phyloP scores from a whole-genome alignment of 2,329 filamentous ascomycete species.

The Celoporthe dispersa region DNA sequence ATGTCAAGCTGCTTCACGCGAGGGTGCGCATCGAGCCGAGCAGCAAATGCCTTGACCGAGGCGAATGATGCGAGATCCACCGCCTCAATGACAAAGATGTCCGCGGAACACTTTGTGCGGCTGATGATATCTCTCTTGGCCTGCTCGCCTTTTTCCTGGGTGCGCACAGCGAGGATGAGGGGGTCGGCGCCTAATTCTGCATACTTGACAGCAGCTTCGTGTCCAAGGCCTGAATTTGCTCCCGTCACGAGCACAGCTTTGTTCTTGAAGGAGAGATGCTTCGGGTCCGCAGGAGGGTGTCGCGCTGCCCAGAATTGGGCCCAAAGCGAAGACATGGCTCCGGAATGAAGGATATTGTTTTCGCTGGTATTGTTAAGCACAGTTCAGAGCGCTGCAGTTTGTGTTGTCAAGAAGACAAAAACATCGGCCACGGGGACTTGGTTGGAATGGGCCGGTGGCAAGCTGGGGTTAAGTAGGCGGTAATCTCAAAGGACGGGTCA shows the following conservation, averaged over 20 bases:
- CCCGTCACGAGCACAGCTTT: slow-evolving; percentile 32
- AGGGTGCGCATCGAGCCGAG: slow-evolving; percentile 39
- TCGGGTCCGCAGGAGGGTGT: slow-evolving; percentile 17
- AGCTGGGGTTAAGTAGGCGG: too few species aligned
- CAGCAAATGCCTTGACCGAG: slow-evolving; percentile 48
- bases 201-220: slow-evolving; percentile 53
- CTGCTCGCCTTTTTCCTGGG: slow-evolving; percentile 44
- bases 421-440: too few species aligned
- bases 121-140: slow-evolving; percentile 44
- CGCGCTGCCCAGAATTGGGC: slow-evolving; percentile 21
- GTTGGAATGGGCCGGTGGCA: too few species aligned
- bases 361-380: too few species aligned
- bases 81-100: slow-evolving; percentile 47
- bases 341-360: neutral
- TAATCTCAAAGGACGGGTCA: too few species aligned
- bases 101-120: slow-evolving; percentile 37
- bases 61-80: slow-evolving; percentile 52
- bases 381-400: too few species aligned
- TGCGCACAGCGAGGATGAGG: slow-evolving; percentile 53
- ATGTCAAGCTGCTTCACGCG: slow-evolving; percentile 46
- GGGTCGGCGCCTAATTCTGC: slow-evolving; percentile 45
- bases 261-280: slow-evolving; percentile 12
- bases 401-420: too few species aligned
- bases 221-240: slow-evolving; percentile 54
- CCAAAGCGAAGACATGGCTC: slow-evolving; percentile 16